These are phyloP conservation scores for Angomonas deanei DNA, from an alignment of 208 protist species.

Conservation along the genomic window DNA sequence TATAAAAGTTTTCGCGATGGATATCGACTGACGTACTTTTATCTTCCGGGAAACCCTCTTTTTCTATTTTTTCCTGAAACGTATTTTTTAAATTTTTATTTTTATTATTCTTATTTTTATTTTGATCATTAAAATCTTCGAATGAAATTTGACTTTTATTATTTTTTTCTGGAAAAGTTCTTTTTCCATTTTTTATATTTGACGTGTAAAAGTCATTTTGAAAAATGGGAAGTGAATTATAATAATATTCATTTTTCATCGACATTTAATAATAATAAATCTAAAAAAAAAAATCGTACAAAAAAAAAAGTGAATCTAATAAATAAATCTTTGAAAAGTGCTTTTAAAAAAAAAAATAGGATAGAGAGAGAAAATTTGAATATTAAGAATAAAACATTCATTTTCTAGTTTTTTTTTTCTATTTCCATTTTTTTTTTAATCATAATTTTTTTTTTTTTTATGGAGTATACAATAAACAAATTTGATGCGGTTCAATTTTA, in stretches of 20 bases:
- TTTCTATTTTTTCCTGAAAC: neutral
- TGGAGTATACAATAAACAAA: neutral
- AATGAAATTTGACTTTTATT: too few relatives aligned
- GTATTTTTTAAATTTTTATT: neutral
- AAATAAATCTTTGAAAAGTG: neutral
- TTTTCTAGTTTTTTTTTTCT: slow-evolving; percentile 1
- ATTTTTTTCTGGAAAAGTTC: too few relatives aligned
- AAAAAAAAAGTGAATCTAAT: neutral
- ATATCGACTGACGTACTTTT: neutral
- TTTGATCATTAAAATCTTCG: neutral
- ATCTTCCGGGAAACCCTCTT: neutral
- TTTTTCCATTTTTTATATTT: too few relatives aligned
- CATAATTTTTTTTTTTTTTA: neutral
- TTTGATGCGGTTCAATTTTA: neutral
- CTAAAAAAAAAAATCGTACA: neutral
- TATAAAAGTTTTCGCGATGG: neutral
- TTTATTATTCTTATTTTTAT: neutral
- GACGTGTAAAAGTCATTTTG: too few relatives aligned
- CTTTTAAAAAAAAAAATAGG: neutral
- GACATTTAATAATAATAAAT: neutral
- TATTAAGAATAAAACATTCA: neutral
- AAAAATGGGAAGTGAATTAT: neutral
- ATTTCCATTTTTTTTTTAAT: slow-evolving; percentile 1
- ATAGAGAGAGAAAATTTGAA: neutral
- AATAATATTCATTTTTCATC: neutral